Evolutionary conservation across 169 alveolate species (phyloP), one percentile per base, ranked within the genome.

Genomic region (Condylostoma magnum): DNA sequence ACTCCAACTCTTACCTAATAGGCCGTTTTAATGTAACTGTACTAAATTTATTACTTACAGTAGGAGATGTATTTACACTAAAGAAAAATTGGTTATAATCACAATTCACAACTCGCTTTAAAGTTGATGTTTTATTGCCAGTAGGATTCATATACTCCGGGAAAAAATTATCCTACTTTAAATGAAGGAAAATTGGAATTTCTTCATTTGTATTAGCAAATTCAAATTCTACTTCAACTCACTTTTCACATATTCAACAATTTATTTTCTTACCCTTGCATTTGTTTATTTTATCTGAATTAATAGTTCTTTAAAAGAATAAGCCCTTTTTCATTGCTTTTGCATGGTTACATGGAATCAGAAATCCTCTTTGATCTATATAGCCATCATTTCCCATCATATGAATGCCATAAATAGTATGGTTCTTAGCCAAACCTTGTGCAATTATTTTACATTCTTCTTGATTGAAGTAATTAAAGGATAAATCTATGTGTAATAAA

Each of bases 161-260:
- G 31, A 18, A 38, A 5, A 25, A 67, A 30, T 67, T 66, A 22
- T 84, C 84, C 15, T 69, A 81, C 50, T 50, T 68, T 28, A 69
- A 54, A 50, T 67, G 69, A 86, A 89, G 77, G 53, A 63, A 77
- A 69, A 79, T 80, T 25, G 90, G 79, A 41, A n/a, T n/a, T n/a
- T n/a, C n/a, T n/a, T n/a, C n/a, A n/a, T 77, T 53, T n/a, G n/a
- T n/a, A n/a, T n/a, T n/a, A n/a, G n/a, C n/a, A n/a, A n/a, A n/a
- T n/a, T n/a, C 48, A 36, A 57, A 31, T 43, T 86, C 79, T 0
- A 82, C 52, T 69, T 82, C 87, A n/a, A 84, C 43, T 77, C 81
- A 86, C 1, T 86, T 83, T 68, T 86, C 90, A 51, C 93, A 86
- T 4, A 86, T 70, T 90, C 93, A 86, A 55, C 93, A 86, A 56